phyloP scores from a whole-genome alignment of 441 rosid genomes.

The Capsella rubella region DNA sequence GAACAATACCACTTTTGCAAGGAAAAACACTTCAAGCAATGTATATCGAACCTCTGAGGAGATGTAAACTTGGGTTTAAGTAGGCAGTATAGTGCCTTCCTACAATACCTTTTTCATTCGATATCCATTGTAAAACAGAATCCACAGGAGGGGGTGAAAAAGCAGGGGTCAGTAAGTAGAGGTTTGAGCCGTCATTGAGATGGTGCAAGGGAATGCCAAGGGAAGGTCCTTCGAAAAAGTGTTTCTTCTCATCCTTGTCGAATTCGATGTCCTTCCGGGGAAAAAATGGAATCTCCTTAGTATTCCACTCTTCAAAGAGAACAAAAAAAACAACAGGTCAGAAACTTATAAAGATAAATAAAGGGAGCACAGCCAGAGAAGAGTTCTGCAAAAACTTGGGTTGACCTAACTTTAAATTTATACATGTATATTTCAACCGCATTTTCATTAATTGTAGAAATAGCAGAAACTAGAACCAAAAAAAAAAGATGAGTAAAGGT shows the following conservation, averaged over 20 bases:
- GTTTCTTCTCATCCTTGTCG: slow-evolving; percentile 43
- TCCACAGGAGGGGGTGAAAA: slow-evolving; percentile 79
- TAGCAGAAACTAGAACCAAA: slow-evolving; percentile 30
- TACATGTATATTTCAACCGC: slow-evolving; percentile 1
- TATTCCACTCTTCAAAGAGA: slow-evolving; percentile 51
- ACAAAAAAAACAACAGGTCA: slow-evolving; percentile 15
- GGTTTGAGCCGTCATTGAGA: slow-evolving; percentile 76
- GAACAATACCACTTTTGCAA: not conserved
- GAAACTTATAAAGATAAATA: slow-evolving; percentile 19
- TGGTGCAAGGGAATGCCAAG: slow-evolving; percentile 71
- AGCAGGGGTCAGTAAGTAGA: slow-evolving; percentile 75
- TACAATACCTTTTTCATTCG: slow-evolving; percentile 59
- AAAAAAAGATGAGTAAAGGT: slow-evolving; percentile 20
- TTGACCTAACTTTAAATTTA: slow-evolving; percentile 20
- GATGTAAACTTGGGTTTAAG: slow-evolving; percentile 47
- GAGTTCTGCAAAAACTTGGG: slow-evolving; percentile 17
- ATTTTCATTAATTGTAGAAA: slow-evolving; percentile 17
- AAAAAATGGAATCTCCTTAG: slow-evolving; percentile 57
- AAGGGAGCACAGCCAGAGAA: slow-evolving; percentile 7
- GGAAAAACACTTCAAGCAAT: slow-evolving; percentile 21
- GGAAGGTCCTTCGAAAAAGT: slow-evolving; percentile 48
- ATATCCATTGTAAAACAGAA: slow-evolving; percentile 67
- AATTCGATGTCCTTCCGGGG: slow-evolving; percentile 46
- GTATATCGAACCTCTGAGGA: slow-evolving; percentile 49
- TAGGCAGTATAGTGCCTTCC: slow-evolving; percentile 19